phyloP scores from a whole-genome alignment of 2,329 filamentous ascomycete genomes.

The Epichloe elymi region DNA sequence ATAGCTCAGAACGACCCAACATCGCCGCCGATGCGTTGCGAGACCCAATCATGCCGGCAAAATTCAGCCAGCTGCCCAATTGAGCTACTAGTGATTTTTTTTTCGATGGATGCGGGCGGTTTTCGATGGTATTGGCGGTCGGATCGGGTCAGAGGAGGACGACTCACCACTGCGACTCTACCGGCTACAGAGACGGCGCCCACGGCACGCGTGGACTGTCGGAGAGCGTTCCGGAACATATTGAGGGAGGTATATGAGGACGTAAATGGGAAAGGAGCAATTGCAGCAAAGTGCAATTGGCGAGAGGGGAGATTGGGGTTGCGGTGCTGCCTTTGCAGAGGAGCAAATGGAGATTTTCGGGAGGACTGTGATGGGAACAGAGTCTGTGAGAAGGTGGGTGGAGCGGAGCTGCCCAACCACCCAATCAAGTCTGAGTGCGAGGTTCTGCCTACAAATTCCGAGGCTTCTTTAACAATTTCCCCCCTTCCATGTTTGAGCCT shows the following conservation, averaged over 20 bases:
- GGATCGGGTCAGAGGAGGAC: conserved; percentile 27
- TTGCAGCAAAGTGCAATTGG: conserved; percentile 50
- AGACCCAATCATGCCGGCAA: background rate
- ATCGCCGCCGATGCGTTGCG: conserved; percentile 1
- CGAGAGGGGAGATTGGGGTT: conserved; percentile 46
- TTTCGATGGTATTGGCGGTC: conserved; percentile 33
- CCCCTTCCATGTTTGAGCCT: conserved; percentile 11
- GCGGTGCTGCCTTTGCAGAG: conserved; percentile 34
- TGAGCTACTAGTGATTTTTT: conserved; percentile 18
- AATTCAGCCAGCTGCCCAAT: conserved; percentile 18
- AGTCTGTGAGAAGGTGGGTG: conserved; percentile 29
- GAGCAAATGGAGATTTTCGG: conserved; percentile 33
- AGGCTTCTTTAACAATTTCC: conserved; percentile 25
- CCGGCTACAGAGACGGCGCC: conserved; percentile 84
- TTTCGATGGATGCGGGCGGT: conserved; percentile 19
- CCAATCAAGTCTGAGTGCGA: conserved; percentile 24
- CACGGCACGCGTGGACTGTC: conserved; percentile 91
- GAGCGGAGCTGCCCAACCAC: conserved; percentile 18
- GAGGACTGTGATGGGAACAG: conserved; percentile 27
- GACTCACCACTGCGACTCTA: conserved; percentile 90
- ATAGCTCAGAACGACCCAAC: conserved; percentile 18
- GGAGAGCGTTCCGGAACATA: conserved; percentile 98
- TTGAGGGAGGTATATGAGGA: conserved; percentile 38
- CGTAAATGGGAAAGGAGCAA: conserved; percentile 44
- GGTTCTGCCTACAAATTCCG: conserved; percentile 28